phyloP scores from a whole-genome alignment of 2,329 filamentous ascomycete genomes.

The Lasiodiplodia citricola region DNA sequence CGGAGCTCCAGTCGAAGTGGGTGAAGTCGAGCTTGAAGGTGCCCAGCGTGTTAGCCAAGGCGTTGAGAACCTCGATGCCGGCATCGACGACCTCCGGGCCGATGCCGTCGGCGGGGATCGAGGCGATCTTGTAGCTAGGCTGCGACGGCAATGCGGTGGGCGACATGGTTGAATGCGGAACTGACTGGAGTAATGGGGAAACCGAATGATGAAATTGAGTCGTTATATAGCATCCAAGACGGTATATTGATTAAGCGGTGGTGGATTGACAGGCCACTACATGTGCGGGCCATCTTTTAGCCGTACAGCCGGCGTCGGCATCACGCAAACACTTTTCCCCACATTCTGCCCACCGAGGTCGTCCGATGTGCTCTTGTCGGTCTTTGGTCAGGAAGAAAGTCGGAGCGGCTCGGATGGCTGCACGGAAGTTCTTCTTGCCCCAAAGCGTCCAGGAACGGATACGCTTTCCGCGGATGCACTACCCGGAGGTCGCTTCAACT shows the following conservation, averaged over 20 bases:
- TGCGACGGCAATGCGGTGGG: background rate
- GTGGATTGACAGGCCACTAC: background rate
- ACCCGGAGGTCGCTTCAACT: background rate
- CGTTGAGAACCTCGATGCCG: conserved; percentile 66
- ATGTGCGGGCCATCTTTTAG: conserved; percentile 6
- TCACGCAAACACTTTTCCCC: background rate
- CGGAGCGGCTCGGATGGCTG: background rate
- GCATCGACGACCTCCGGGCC: conserved; percentile 70
- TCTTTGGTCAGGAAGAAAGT: background rate
- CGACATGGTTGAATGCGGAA: background rate
- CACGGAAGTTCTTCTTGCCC: no score
- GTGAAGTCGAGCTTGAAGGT: conserved; percentile 67
- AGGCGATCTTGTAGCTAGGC: conserved; percentile 24
- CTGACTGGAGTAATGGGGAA: background rate
- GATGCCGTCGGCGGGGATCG: conserved; percentile 72
- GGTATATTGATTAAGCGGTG: conserved; percentile 22
- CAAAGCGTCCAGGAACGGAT: background rate
- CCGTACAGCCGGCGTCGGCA: conserved; percentile 1
- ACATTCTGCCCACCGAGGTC: background rate
- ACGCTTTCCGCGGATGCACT: background rate
- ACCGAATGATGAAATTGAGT: background rate
- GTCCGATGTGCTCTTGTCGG: background rate
- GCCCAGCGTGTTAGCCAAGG: conserved; percentile 56
- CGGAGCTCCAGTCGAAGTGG: conserved; percentile 70
- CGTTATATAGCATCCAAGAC: background rate